Percentiles rank a stretch among this genome's conserved stretches.
These are phyloP conservation scores for Pleodorina starrii DNA, from an alignment of 139 green algal species.

Conservation along the genomic window DNA sequence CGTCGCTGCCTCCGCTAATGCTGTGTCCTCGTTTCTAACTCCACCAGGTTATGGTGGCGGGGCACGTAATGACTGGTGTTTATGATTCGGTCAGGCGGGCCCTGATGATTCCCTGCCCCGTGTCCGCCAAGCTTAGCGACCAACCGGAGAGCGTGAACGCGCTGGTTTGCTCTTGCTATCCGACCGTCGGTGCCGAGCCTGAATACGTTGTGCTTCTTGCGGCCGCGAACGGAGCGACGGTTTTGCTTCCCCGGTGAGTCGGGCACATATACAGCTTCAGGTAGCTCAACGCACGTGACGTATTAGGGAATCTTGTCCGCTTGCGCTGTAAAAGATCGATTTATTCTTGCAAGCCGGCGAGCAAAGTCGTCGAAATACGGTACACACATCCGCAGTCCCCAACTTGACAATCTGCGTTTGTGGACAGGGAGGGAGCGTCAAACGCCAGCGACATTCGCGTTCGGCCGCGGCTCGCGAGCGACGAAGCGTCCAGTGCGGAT, in stretches of 20 bases:
- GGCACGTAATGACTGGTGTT: not conserved
- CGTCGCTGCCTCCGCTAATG: not conserved
- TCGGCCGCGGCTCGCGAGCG: too few species aligned
- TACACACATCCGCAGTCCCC: too few species aligned
- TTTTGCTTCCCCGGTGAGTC: not conserved
- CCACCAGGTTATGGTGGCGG: not conserved
- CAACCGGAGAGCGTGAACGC: not conserved
- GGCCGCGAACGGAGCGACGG: not conserved
- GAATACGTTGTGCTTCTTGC: not conserved
- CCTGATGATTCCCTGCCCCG: not conserved
- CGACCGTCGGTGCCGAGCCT: too few species aligned
- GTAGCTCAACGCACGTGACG: too few species aligned
- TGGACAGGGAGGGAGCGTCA: not conserved
- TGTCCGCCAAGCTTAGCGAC: not conserved
- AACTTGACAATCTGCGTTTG: too few species aligned
- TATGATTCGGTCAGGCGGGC: not conserved
- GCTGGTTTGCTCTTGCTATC: not conserved
- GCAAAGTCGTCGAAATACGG: too few species aligned
- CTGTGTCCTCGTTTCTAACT: not conserved
- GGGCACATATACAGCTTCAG: too few species aligned
- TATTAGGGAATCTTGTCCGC: too few species aligned
- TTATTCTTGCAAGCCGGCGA: too few species aligned
- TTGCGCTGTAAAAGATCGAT: too few species aligned
- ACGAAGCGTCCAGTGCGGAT: too few species aligned
- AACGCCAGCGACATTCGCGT: slow-evolving; percentile 2